Base-by-base conservation (phyloP, 1,284 basidiomycete genomes). In the Ceratobasidium theobromae region DNA sequence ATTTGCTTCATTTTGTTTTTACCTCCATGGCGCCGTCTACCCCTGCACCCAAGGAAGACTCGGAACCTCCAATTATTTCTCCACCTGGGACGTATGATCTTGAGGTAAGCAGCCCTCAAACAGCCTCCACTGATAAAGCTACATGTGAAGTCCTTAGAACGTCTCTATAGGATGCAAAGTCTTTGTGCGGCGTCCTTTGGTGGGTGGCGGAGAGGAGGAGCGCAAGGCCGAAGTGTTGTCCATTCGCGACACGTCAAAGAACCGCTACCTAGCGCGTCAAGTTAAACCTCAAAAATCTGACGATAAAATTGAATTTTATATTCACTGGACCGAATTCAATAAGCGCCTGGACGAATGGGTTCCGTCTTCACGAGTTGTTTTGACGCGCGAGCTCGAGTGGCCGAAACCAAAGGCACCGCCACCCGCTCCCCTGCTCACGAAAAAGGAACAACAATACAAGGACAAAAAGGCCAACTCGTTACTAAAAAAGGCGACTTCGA, bases 321-420 rank as follows among this genome's bases (percentile, higher is more conserved):
- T 97, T 38, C 95, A 98, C 74, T 98, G 95, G 87, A 92, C 96
- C 73, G 87, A 93, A 72, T 98, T 97, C 82, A 98, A 98, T 81
- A 97, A 98, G 78, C 94, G 97, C 73, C 82, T 99, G 55, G 97
- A 99, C 76, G 97, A 98, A 71, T 99, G 97, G 97, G 90, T 99
- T n/a, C 81, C 88, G 27, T 93, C 91, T 16, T 88, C 90, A 2
- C 85, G 95, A 33, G 83, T 99, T 67, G 84, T 98, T 52, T 81
- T 95, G 30, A 84, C 81, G 67, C 84, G 89, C 70, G 95, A 98
- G 74, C 84, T 99, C 71, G 93, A 98, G 76, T 98, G 93, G 95
- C 97, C 97, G 1, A 93, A 93, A 73, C 95, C 96, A 0, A 93
- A 91, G 73, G 77, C 80, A 32, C 77, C 81, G 6, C 79, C 80